A percentile compares a stretch with the other conserved stretches of the same genome.
Conservation (phyloP, 225 moss, liverwort and hornwort genomes). For the Pseudisothecium myosuroides region DNA sequence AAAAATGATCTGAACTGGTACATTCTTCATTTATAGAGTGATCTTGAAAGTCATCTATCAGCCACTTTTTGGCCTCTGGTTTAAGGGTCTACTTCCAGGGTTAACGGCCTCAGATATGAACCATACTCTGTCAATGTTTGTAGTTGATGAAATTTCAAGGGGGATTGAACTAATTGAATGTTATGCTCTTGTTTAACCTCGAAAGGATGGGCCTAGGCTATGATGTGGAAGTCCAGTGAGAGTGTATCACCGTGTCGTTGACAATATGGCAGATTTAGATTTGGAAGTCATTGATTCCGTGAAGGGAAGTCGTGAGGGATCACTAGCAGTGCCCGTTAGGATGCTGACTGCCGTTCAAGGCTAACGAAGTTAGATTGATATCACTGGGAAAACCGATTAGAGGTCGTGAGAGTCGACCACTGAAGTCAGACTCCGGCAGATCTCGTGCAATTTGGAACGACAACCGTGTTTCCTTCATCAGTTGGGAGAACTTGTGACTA, state of each 20-base stretch:
- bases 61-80: not conserved
- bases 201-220: no score
- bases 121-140: not conserved
- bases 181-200: not conserved
- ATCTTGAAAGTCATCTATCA: not conserved
- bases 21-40: not conserved
- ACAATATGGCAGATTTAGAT: not conserved
- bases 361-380: not conserved
- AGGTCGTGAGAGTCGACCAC: not conserved
- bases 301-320: not conserved
- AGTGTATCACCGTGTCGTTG: not conserved
- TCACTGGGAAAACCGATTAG: not conserved
- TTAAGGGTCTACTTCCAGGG: not conserved
- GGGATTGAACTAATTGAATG: not conserved
- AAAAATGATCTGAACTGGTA: not conserved
- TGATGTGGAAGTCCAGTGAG: not conserved
- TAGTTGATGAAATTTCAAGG: not conserved
- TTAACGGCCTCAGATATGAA: not conserved
- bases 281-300: not conserved
- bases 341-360: not conserved
- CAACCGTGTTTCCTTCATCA: not conserved
- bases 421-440: not conserved
- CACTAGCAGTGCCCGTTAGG: not conserved
- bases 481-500: not conserved
- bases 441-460: not conserved